Evolutionary conservation across 768 basidiomycete genomes (phyloP).

Genomic region (Suillus subluteus): DNA sequence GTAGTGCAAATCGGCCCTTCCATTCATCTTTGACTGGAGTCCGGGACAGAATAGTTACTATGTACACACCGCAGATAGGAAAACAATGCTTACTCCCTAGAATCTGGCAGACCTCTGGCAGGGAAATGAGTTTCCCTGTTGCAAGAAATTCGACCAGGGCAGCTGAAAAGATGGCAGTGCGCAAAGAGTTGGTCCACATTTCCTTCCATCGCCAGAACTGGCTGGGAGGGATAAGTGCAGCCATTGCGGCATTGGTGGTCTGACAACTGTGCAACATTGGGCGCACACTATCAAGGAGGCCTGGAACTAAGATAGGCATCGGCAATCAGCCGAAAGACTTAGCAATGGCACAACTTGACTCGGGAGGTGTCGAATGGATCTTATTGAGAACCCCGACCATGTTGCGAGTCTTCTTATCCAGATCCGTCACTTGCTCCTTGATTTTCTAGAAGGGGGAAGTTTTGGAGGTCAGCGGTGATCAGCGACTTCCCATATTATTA

Average conservation of each 20-base stretch:
- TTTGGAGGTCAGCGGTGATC: constrained; percentile 8
- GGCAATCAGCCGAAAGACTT: constrained; percentile 15
- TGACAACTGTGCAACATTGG: constrained; percentile 60
- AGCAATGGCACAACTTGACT: constrained; percentile 50
- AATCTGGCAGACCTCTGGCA: constrained; percentile 51
- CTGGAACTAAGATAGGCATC: constrained; percentile 50
- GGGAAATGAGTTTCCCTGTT: constrained; percentile 58
- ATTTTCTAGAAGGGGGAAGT: constrained; percentile 60
- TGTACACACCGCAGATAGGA: constrained; percentile 6
- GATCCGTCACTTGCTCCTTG: constrained; percentile 70
- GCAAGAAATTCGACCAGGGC: constrained; percentile 69
- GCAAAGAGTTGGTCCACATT: constrained; percentile 74
- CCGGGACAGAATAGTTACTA: not conserved
- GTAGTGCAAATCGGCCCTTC: constrained; percentile 63
- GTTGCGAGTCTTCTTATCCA: constrained; percentile 75
- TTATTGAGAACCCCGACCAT: constrained; percentile 80
- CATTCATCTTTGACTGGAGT: constrained; percentile 69
- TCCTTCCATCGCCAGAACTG: constrained; percentile 88
- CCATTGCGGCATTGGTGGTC: constrained; percentile 54
- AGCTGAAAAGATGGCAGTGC: constrained; percentile 67
- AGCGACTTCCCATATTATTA: constrained; percentile 1
- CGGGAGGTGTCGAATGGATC: constrained; percentile 72
- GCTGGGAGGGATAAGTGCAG: constrained; percentile 62
- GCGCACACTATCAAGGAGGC: constrained; percentile 57
- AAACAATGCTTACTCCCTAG: constrained; percentile 66